These are phyloP conservation scores for Vanrija humicola DNA, from an alignment of 1,284 basidiomycete species.

Conservation along the genomic window DNA sequence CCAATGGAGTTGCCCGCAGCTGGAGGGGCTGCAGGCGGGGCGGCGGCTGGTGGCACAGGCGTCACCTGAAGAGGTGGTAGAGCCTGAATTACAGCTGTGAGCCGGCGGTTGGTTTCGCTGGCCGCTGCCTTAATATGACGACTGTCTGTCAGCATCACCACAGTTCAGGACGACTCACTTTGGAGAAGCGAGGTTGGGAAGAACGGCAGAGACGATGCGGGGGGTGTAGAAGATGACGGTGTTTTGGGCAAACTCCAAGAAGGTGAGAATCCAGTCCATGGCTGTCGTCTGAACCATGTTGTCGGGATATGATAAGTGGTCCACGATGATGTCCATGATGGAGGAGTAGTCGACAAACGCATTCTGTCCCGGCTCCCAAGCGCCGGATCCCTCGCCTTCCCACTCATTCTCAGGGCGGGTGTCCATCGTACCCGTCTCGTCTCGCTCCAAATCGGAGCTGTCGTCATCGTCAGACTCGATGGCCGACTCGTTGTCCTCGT, in stretches of 20 bases:
- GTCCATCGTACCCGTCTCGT: constrained; percentile 28
- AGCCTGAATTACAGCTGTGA: constrained; percentile 79
- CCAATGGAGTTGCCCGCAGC: neutral
- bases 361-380: constrained; percentile 89
- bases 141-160: constrained; percentile 16
- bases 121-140: constrained; percentile 85
- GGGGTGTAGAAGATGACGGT: constrained; percentile 95
- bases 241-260: constrained; percentile 80
- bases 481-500: constrained; percentile 11
- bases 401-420: constrained; percentile 25
- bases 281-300: constrained; percentile 85
- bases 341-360: constrained; percentile 86
- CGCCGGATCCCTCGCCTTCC: constrained; percentile 51
- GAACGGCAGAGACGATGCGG: constrained; percentile 81
- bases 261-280: constrained; percentile 87
- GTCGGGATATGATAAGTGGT: constrained; percentile 79
- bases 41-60: constrained; percentile 40
- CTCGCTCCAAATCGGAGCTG: constrained; percentile 29
- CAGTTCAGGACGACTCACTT: constrained; percentile 23
- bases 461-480: constrained; percentile 12
- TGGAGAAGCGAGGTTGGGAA: constrained; percentile 80
- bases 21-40: constrained; percentile 1
- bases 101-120: constrained; percentile 75
- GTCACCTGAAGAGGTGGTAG: constrained; percentile 62
- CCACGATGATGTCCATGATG: constrained; percentile 91